Evolutionary conservation across 2,329 filamentous ascomycete genomes (phyloP).

Genomic region (Talaromyces albobiverticillius): DNA sequence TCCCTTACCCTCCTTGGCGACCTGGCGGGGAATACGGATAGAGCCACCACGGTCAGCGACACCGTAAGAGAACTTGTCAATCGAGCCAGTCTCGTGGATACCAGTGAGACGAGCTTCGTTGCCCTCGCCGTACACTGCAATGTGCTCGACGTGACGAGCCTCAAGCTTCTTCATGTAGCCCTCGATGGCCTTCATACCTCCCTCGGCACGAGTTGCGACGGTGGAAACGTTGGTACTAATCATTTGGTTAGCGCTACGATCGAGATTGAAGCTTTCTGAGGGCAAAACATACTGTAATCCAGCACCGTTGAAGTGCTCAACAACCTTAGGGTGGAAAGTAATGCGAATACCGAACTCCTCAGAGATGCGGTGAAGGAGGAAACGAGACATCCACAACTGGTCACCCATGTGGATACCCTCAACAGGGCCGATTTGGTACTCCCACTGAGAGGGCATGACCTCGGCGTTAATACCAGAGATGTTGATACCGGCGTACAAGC

Average conservation of each 20-base stretch:
- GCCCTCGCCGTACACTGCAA: conserved; percentile 91
- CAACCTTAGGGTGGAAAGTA: conserved; percentile 92
- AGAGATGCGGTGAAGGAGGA: conserved; percentile 83
- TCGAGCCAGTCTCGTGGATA: conserved; percentile 87
- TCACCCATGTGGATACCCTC: conserved; percentile 88
- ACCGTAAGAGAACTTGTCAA: conserved; percentile 90
- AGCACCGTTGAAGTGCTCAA: conserved; percentile 95
- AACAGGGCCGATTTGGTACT: conserved; percentile 94
- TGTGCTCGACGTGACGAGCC: conserved; percentile 75
- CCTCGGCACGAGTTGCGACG: conserved; percentile 80
- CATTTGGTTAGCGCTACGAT: too few species aligned
- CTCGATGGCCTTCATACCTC: conserved; percentile 95
- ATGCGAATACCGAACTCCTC: conserved; percentile 97
- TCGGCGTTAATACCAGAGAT: conserved; percentile 99
- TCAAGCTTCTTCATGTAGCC: conserved; percentile 79
- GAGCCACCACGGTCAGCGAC: conserved; percentile 94
- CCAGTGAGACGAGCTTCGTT: conserved; percentile 94
- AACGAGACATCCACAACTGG: conserved; percentile 90
- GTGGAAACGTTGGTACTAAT: conserved; percentile 94
- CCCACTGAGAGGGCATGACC: conserved; percentile 98
- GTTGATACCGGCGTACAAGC: conserved; percentile 81
- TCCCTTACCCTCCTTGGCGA: conserved; percentile 82
- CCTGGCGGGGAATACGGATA: conserved; percentile 85
- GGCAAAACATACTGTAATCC: too few species aligned
- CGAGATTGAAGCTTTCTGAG: too few species aligned